Percentiles rank a stretch among this genome's conserved stretches.
Conservation (phyloP, 805 yeast species). For the Candida takata region DNA sequence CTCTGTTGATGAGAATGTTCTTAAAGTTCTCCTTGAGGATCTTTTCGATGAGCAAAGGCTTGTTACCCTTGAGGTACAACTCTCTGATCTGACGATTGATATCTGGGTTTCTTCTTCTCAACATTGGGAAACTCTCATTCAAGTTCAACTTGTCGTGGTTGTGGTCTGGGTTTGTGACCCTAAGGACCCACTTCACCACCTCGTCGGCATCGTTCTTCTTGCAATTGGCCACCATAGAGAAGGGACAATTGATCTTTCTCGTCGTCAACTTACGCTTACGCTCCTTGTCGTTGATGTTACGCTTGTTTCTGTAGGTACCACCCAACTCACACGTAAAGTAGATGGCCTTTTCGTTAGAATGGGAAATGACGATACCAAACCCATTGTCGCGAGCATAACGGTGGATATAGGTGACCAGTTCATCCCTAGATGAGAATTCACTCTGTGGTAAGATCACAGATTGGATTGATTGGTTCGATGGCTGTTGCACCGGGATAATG, state of each 20-base stretch:
- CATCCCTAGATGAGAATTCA: constrained; percentile 20
- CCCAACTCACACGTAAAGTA: constrained; percentile 27
- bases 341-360: constrained; percentile 26
- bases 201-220: constrained; percentile 24
- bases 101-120: constrained; percentile 27
- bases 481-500: constrained; percentile 7
- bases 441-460: constrained; percentile 21
- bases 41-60: constrained; percentile 24
- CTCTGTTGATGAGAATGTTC: constrained; percentile 24
- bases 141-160: constrained; percentile 25
- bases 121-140: constrained; percentile 25
- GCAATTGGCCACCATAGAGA: constrained; percentile 26
- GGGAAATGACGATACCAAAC: constrained; percentile 26
- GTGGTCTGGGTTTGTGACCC: constrained; percentile 23
- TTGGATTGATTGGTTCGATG: constrained; percentile 13
- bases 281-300: constrained; percentile 26
- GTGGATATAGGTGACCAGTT: constrained; percentile 22
- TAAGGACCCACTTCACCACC: constrained; percentile 21
- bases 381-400: constrained; percentile 25
- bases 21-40: constrained; percentile 20
- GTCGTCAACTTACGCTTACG: constrained; percentile 25
- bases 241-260: constrained; percentile 26
- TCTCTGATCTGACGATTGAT: constrained; percentile 26
- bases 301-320: constrained; percentile 25
- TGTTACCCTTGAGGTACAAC: constrained; percentile 23